Evolutionary conservation across 164 flowering plant species (phyloP).

Genomic region (Akebia trifoliata): DNA sequence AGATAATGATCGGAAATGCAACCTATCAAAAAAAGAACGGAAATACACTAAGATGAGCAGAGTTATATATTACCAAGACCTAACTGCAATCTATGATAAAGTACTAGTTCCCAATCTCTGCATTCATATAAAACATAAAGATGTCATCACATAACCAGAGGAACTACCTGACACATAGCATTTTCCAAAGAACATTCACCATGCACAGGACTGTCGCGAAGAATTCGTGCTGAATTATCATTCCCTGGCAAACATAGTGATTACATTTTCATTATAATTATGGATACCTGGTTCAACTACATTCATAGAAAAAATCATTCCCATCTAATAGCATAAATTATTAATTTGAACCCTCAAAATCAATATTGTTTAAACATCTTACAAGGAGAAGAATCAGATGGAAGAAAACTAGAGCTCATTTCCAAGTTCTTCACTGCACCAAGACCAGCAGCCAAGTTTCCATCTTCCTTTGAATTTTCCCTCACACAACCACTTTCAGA

Average conservation of each 20-base stretch:
- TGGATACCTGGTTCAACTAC: background rate
- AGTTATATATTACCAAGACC: no score
- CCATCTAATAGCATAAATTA: background rate
- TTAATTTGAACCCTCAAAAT: background rate
- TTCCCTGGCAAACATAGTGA: slow-evolving; percentile 23
- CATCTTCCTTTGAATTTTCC: slow-evolving; percentile 22
- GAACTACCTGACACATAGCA: slow-evolving; percentile 25
- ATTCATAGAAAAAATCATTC: background rate
- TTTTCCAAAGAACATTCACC: slow-evolving; percentile 18
- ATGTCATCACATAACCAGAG: background rate
- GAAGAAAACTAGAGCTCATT: slow-evolving; percentile 13
- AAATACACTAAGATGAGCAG: no score
- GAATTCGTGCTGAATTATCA: slow-evolving; percentile 6
- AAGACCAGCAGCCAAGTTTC: slow-evolving; percentile 14
- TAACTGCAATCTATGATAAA: no score
- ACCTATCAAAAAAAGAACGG: no score
- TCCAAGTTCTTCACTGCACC: slow-evolving; percentile 15
- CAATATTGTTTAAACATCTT: slow-evolving; percentile 7
- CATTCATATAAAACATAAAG: background rate
- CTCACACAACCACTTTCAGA: slow-evolving; percentile 27
- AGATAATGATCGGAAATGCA: no score
- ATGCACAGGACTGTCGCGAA: slow-evolving; percentile 9
- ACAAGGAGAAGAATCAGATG: slow-evolving; percentile 22
- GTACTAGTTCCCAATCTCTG: background rate
- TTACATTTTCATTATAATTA: slow-evolving; percentile 2